Base-by-base conservation (phyloP, 306 rosid species). In the Cicer yamashitae region DNA sequence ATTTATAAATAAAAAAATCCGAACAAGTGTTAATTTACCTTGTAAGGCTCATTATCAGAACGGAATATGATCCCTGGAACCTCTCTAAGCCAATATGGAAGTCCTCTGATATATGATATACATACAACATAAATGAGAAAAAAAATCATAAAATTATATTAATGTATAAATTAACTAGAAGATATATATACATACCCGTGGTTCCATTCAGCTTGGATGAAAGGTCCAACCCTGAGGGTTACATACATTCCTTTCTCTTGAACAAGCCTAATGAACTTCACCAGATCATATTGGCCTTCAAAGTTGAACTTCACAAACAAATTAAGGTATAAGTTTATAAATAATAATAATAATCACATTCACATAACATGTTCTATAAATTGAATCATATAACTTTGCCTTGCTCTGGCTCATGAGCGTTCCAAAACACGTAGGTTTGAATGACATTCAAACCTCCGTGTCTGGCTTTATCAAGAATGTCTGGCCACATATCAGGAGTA, bases 141-240 rank as follows among this genome's bases (percentile, higher is more conserved):
- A 22, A 20, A 8, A 57, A 6, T 57, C 39, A 25, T 22, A 10
- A 22, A 8, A 17, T 8, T 10, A 22, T 9, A 22, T 25, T 6
- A 2, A 58, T 22, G 38, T 25, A 53, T 25, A 50, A 5, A 53
- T 17, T 12, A 5, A 53, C 7, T 12, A 61, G 60, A 17, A 52
- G 22, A 7, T 17, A 30, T 10, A 45, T 2, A 50, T 41, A 10
- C 53, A 48, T 79, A 93, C 98, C 98, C 99, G 17, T 94, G 97
- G 67, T 92, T 94, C 97, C 97, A 94, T 78, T 94, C 99, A 5
- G 97, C 99, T 79, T 94, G 97, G 80, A 94, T 88, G 82, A 94
- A 94, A 48, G 99, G 99, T 0, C 99, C 97, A 76, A 94, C 67
- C 78, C 99, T 83, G 1, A 94, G 88, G 25, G 87, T 87, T 10